Percentiles rank a stretch among this genome's conserved stretches.
Evolutionary conservation across 768 basidiomycete genomes (phyloP).

Genomic region (Fistulinella prunicolor): DNA sequence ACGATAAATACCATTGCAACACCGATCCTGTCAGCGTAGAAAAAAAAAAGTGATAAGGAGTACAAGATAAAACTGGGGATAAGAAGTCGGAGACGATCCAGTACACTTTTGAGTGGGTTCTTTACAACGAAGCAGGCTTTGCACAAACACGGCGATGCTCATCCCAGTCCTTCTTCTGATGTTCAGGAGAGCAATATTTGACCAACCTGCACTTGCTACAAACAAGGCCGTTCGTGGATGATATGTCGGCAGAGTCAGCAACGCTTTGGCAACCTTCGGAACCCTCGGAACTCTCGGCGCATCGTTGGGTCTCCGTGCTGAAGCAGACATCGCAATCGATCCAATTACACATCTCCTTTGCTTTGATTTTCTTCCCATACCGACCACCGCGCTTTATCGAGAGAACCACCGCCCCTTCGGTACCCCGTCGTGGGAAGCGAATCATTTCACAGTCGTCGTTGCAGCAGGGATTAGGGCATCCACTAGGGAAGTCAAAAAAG

Average conservation of each 20-base stretch:
- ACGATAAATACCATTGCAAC: too few relatives aligned
- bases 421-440: constrained; percentile 66
- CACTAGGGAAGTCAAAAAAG: constrained; percentile 75
- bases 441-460: constrained; percentile 83
- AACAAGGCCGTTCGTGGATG: constrained; percentile 47
- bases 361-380: constrained; percentile 47
- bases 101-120: background rate
- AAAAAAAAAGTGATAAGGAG: background rate
- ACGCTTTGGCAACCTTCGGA: constrained; percentile 48
- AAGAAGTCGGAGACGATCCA: background rate
- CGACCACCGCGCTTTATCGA: constrained; percentile 57
- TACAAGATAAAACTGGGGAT: background rate
- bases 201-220: constrained; percentile 80
- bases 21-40: background rate
- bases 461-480: constrained; percentile 76
- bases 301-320: constrained; percentile 38
- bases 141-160: constrained; percentile 71
- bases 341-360: constrained; percentile 79
- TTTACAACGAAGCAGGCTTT: constrained; percentile 30
- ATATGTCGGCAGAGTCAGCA: constrained; percentile 32
- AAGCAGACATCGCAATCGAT: constrained; percentile 69
- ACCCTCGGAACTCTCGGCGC: constrained; percentile 39
- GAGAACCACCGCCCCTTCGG: constrained; percentile 59
- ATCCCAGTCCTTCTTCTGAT: constrained; percentile 75
- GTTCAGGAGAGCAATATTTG: constrained; percentile 72